Base-by-base conservation (phyloP, 768 basidiomycete genomes). In the Coprinopsis marcescibilis region DNA sequence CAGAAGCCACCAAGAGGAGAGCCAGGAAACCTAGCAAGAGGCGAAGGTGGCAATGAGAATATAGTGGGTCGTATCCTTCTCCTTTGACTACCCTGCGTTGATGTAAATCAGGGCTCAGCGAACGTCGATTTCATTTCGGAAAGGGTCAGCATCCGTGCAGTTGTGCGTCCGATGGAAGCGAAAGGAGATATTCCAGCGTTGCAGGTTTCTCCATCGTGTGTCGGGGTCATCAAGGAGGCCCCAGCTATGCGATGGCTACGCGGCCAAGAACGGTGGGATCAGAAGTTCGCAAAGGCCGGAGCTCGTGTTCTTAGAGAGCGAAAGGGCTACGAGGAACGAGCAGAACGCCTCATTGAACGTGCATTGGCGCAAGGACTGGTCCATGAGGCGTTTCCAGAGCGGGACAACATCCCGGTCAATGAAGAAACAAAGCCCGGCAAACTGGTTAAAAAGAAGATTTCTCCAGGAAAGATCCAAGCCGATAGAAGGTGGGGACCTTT, bases 201-300 rank as follows among this genome's bases (percentile, higher is more conserved):
- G 33, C 59, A 68, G 8, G 58, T 89, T 32, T 69, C 72, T 0
- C 65, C 73, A 0, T 67, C 70, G 11, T 69, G 85, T 49, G 72
- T 89, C 30, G 87, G 86, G 0, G 60, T 84, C 26, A 78, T 91
- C 60, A 88, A 85, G 59, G 88, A 89, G 61, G 77, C 67, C 0
- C 81, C 84, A 0, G 78, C 78, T 0, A 68, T 75, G 57, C 72
- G 81, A n/a, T 92, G 86, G 75, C 58, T 78, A 12, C 61, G 65
- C 3, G 80, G 83, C 6, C 81, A 83, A 60, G 66, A 71, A 17
- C 56, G 71, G 26, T 85, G 84, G 83, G 81, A 86, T 59, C 64
- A 68, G 55, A 69, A 65, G 52, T 85, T 70, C 60, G 63, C 61
- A 38, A 57, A 58, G 21, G 43, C 59, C 0, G 75, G 76, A 12